phyloP scores from a whole-genome alignment of 768 basidiomycete species.

The Naganishia kalamii region DNA sequence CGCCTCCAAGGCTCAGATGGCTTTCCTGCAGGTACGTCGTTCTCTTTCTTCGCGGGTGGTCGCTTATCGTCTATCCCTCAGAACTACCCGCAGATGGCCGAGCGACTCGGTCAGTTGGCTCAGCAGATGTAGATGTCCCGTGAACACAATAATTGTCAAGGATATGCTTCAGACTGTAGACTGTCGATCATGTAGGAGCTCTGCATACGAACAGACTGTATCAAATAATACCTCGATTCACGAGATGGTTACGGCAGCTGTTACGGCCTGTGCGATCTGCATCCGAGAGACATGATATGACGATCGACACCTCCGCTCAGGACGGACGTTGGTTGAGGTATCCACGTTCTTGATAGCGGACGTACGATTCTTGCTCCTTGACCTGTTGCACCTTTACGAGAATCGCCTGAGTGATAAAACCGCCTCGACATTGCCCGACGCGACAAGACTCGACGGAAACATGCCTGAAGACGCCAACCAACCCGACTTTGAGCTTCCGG shows the following conservation, averaged over 20 bases:
- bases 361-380: too few species aligned
- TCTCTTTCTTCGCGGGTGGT: background rate
- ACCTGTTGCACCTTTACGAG: too few species aligned
- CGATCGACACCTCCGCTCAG: background rate
- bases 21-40: conserved; percentile 58
- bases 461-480: background rate
- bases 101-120: conserved; percentile 46
- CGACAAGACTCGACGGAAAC: background rate
- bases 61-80: background rate
- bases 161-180: background rate
- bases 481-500: conserved; percentile 2
- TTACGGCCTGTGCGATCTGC: too few species aligned
- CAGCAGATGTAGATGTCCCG: conserved; percentile 27
- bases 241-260: too few species aligned
- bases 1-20: conserved; percentile 74
- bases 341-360: too few species aligned
- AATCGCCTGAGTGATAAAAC: too few species aligned
- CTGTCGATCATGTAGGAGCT: background rate
- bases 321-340: background rate
- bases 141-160: background rate
- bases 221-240: background rate
- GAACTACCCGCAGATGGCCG: conserved; percentile 74
- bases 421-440: too few species aligned
- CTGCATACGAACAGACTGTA: background rate
- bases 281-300: background rate